A percentile compares a stretch with the other conserved stretches of the same genome.
phyloP scores from a whole-genome alignment of 495 filamentous ascomycete genomes.

The Sordaria brevicollis region DNA sequence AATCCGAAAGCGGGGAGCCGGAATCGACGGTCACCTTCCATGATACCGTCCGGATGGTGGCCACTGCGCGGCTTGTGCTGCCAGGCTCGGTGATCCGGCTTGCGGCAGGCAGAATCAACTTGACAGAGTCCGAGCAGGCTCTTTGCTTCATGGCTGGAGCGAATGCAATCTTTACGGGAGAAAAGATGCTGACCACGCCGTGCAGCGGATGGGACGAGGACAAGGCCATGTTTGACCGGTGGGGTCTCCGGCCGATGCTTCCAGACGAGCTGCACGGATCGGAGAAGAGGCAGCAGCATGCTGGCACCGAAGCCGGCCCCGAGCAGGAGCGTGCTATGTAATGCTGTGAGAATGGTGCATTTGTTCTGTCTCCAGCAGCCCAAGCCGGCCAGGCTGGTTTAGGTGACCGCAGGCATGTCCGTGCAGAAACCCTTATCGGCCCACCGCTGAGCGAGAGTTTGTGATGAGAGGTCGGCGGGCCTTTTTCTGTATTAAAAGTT shows the following conservation, averaged over 20 bases:
- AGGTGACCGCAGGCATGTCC: not conserved
- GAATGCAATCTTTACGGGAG: conserved; percentile 81
- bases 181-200: conserved; percentile 85
- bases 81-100: conserved; percentile 72
- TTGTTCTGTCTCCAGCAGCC: not conserved
- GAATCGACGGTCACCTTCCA: conserved; percentile 49
- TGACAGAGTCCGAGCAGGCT: conserved; percentile 74
- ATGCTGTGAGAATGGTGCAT: not conserved
- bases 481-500: no score
- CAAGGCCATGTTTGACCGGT: conserved; percentile 63
- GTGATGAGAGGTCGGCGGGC: no score
- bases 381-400: not conserved
- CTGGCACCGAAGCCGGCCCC: not conserved
- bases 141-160: conserved; percentile 78
- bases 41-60: conserved; percentile 61
- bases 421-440: not conserved
- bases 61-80: conserved; percentile 68
- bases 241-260: conserved; percentile 55
- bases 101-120: conserved; percentile 66
- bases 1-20: not conserved
- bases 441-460: not conserved
- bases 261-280: not conserved
- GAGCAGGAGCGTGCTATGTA: not conserved
- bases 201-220: conserved; percentile 87
- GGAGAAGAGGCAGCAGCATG: not conserved